Percentiles rank a stretch among this genome's conserved stretches.
Evolutionary conservation across 2,329 filamentous ascomycete species (phyloP).

Genomic region (Scopulariopsis brevicaulis): DNA sequence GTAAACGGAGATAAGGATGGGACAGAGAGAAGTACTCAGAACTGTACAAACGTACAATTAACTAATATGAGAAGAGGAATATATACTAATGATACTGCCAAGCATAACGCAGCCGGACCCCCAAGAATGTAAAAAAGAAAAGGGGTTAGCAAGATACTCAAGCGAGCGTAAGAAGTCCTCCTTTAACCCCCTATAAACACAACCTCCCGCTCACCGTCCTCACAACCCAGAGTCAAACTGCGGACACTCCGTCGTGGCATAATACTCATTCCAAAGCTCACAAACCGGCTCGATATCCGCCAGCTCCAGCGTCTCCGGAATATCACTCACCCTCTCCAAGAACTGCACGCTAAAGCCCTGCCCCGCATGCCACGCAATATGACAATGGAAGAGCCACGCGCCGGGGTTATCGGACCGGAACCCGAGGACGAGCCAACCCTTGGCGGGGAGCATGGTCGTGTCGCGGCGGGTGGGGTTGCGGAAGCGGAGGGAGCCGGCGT

Average conservation of each 20-base stretch:
- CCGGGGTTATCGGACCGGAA: constrained; percentile 37
- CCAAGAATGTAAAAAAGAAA: too few species aligned
- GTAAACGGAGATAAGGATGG: too few species aligned
- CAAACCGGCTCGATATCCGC: constrained; percentile 6
- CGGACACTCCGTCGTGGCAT: constrained; percentile 6
- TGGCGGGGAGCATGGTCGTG: constrained; percentile 31
- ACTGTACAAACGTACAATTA: too few species aligned
- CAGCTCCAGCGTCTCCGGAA: constrained; percentile 7
- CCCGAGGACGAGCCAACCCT: constrained; percentile 35
- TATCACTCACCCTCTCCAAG: constrained; percentile 15
- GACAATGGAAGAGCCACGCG: constrained; percentile 43
- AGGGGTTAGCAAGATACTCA: not conserved
- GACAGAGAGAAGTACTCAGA: too few species aligned
- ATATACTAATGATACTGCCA: too few species aligned
- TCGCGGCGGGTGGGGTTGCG: constrained; percentile 41
- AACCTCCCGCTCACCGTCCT: not conserved
- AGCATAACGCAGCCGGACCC: too few species aligned
- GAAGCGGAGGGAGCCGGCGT: constrained; percentile 23
- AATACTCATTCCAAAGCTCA: constrained; percentile 7
- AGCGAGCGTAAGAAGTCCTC: not conserved
- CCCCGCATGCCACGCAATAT: constrained; percentile 45
- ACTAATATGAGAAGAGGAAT: too few species aligned
- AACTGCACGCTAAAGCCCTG: constrained; percentile 41
- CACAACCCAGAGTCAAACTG: constrained; percentile 10
- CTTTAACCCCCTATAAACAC: not conserved